Evolutionary conservation across 2,329 filamentous ascomycete genomes (phyloP).

Genomic region (Fusarium avenaceum): DNA sequence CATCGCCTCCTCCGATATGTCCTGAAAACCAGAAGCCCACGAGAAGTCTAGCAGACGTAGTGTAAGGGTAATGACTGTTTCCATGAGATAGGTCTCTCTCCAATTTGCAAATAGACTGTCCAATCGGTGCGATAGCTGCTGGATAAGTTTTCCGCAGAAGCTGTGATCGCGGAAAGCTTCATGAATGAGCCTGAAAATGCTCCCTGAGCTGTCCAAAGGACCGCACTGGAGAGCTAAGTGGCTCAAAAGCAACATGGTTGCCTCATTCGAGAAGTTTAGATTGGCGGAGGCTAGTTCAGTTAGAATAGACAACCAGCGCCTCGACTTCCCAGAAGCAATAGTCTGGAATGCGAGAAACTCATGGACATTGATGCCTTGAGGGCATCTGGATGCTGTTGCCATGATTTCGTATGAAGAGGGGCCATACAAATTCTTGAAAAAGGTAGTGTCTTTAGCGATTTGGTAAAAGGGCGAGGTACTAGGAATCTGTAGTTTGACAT

Average conservation of each 20-base stretch:
- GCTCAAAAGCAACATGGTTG: conserved; percentile 63
- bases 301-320: conserved; percentile 64
- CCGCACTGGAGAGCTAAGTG: conserved; percentile 69
- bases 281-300: conserved; percentile 65
- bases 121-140: conserved; percentile 61
- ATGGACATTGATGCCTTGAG: conserved; percentile 61
- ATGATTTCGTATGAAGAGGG: conserved; percentile 69
- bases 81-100: conserved; percentile 71
- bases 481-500: conserved; percentile 43
- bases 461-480: conserved; percentile 36
- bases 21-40: conserved; percentile 11
- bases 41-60: conserved; percentile 55
- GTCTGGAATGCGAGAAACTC: conserved; percentile 67
- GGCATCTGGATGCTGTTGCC: conserved; percentile 65
- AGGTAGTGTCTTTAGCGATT: conserved; percentile 29
- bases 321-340: conserved; percentile 61
- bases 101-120: conserved; percentile 67
- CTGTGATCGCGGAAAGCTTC: conserved; percentile 60
- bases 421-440: conserved; percentile 46
- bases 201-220: conserved; percentile 52
- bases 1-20: conserved; percentile 5
- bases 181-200: conserved; percentile 61
- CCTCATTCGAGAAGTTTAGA: conserved; percentile 72
- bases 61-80: conserved; percentile 66
- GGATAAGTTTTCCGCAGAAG: conserved; percentile 64